Evolutionary conservation across 2,329 filamentous ascomycete genomes (phyloP).

Genomic region (Calonectria hongkongensis): DNA sequence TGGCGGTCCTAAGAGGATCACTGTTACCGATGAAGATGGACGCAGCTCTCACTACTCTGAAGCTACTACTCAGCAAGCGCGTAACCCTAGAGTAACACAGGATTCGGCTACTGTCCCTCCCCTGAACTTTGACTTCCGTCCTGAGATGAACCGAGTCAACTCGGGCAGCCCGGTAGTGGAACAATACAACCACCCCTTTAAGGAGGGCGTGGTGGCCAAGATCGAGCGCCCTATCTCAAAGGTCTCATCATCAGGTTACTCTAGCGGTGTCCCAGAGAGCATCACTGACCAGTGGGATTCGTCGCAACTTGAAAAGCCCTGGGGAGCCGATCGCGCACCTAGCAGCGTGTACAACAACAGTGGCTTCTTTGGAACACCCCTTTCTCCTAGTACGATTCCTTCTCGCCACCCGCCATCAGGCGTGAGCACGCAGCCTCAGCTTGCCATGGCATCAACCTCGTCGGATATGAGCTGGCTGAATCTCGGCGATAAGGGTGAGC

Average conservation of each 20-base stretch:
- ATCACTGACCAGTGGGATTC: constrained; percentile 75
- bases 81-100: constrained; percentile 71
- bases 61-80: constrained; percentile 42
- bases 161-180: constrained; percentile 82
- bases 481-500: constrained; percentile 76
- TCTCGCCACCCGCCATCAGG: constrained; percentile 58
- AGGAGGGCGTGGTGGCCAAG: constrained; percentile 76
- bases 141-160: constrained; percentile 78
- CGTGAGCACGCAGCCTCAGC: constrained; percentile 70
- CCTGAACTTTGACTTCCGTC: constrained; percentile 78
- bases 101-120: constrained; percentile 83
- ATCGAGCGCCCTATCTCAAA: constrained; percentile 75
- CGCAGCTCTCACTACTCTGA: constrained; percentile 72
- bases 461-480: constrained; percentile 90
- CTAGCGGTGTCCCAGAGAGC: constrained; percentile 80
- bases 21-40: constrained; percentile 71
- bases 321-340: constrained; percentile 70
- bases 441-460: constrained; percentile 69
- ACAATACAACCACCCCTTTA: constrained; percentile 72
- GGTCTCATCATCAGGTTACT: constrained; percentile 74
- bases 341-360: constrained; percentile 72
- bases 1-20: constrained; percentile 69
- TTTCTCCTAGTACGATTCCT: constrained; percentile 60
- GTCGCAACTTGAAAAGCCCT: constrained; percentile 65
- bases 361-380: constrained; percentile 64